Evolutionary conservation across 495 filamentous ascomycete genomes (phyloP).

Genomic region (Penicillium samsonianum): DNA sequence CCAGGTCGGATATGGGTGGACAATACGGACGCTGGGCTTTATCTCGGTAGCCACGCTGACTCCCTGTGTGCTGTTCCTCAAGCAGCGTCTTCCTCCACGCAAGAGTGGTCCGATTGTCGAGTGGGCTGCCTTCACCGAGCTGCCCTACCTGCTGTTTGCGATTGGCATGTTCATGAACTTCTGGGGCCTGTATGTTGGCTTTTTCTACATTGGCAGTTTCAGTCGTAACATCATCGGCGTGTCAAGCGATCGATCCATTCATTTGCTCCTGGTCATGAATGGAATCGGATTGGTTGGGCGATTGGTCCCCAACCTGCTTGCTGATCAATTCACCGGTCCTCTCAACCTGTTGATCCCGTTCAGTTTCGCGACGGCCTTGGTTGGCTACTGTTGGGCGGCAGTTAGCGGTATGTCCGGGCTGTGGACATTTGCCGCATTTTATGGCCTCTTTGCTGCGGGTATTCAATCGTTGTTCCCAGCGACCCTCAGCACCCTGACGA

Average conservation of each 20-base stretch:
- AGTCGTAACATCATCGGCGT: constrained; percentile 59
- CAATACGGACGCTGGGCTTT: constrained; percentile 72
- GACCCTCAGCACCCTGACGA: constrained; percentile 60
- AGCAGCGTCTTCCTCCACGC: constrained; percentile 64
- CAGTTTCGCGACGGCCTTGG: constrained; percentile 50
- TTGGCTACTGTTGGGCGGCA: constrained; percentile 64
- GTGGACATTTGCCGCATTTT: constrained; percentile 61
- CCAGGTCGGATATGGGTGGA: constrained; percentile 74
- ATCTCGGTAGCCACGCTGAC: constrained; percentile 62
- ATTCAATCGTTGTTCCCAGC: constrained; percentile 69
- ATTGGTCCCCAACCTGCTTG: constrained; percentile 61
- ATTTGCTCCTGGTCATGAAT: constrained; percentile 73
- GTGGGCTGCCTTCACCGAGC: constrained; percentile 64
- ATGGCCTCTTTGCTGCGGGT: constrained; percentile 62
- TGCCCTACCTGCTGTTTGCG: constrained; percentile 66
- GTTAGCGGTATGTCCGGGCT: constrained; percentile 52
- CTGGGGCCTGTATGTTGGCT: constrained; percentile 71
- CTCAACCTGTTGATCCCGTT: constrained; percentile 63
- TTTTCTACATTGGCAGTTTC: constrained; percentile 72
- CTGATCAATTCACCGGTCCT: constrained; percentile 64
- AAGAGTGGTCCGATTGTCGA: constrained; percentile 66
- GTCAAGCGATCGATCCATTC: constrained; percentile 56
- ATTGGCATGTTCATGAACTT: constrained; percentile 66
- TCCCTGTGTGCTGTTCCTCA: constrained; percentile 55
- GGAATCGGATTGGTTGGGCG: constrained; percentile 65